phyloP scores from a whole-genome alignment of 2,329 filamentous ascomycete genomes.

The Plectosphaerella plurivora region DNA sequence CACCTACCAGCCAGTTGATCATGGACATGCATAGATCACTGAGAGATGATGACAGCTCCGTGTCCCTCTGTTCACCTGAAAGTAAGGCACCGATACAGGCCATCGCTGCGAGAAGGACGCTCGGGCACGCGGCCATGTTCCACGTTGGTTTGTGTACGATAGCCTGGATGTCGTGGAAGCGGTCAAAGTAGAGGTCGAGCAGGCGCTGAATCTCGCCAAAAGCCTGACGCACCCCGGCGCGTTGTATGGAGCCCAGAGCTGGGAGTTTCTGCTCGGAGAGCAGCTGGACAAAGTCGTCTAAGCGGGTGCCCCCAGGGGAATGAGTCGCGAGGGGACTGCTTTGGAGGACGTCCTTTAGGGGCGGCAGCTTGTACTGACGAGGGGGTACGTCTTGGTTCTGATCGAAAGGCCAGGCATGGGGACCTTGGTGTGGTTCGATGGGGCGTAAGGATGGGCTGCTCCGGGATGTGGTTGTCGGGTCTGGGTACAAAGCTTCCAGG shows the following conservation, averaged over 20 bases:
- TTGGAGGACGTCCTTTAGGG: slow-evolving; percentile 16
- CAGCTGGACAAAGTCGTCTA: slow-evolving; percentile 15
- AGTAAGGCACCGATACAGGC: slow-evolving; percentile 22
- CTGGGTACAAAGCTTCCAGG: not conserved
- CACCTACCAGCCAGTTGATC: slow-evolving; percentile 21
- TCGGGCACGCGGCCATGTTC: slow-evolving; percentile 15
- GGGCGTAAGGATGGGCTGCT: slow-evolving; percentile 1
- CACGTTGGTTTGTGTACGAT: slow-evolving; percentile 24
- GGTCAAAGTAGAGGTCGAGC: slow-evolving; percentile 17
- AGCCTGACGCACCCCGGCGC: slow-evolving; percentile 11
- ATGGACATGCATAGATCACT: slow-evolving; percentile 20
- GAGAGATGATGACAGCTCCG: slow-evolving; percentile 13
- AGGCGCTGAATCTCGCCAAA: slow-evolving; percentile 16
- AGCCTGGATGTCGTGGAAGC: slow-evolving; percentile 22
- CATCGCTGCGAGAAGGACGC: slow-evolving; percentile 21
- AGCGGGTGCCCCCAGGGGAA: not conserved
- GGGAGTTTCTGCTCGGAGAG: slow-evolving; percentile 17
- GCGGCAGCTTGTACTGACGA: slow-evolving; percentile 11
- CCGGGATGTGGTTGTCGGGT: not conserved
- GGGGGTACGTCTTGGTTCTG: slow-evolving; percentile 10
- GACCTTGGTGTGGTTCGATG: slow-evolving; percentile 1
- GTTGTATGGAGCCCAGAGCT: slow-evolving; percentile 6
- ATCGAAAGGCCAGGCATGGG: slow-evolving; percentile 15
- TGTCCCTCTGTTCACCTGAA: slow-evolving; percentile 8
- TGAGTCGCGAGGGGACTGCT: slow-evolving; percentile 1